Conservation (phyloP, 2,329 filamentous ascomycete species). For the Colletotrichum abscissum region DNA sequence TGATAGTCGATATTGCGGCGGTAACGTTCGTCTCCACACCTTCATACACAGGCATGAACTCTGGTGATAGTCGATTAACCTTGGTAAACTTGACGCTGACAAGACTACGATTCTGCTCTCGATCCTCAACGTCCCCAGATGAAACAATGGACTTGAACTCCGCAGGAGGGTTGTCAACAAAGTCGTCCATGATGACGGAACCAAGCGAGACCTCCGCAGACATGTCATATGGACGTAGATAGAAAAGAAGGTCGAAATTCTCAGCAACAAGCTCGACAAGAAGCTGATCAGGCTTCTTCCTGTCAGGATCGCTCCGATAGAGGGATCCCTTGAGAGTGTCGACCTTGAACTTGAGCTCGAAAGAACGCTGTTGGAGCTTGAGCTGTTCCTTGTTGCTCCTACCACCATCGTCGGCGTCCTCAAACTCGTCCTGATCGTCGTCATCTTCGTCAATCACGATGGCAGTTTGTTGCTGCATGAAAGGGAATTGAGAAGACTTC, state of each 20-base stretch:
- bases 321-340: conserved; percentile 94
- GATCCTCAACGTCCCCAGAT: conserved; percentile 78
- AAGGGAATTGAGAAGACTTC: conserved; percentile 79
- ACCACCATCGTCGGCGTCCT: conserved; percentile 72
- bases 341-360: conserved; percentile 97
- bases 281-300: conserved; percentile 79
- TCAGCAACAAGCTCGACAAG: conserved; percentile 93
- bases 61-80: conserved; percentile 90
- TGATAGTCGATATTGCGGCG: conserved; percentile 93
- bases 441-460: conserved; percentile 84
- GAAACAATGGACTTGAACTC: conserved; percentile 99
- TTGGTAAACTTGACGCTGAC: conserved; percentile 90
- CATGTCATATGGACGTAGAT: conserved; percentile 91
- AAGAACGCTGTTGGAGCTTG: conserved; percentile 87
- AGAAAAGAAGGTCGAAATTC: conserved; percentile 87
- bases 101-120: conserved; percentile 81
- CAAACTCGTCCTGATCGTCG: conserved; percentile 73
- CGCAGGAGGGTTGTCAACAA: conserved; percentile 87
- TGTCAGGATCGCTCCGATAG: conserved; percentile 85
- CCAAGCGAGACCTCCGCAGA: conserved; percentile 89
- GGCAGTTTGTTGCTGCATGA: conserved; percentile 77
- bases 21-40: conserved; percentile 95
- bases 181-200: conserved; percentile 90
- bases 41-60: conserved; percentile 92
- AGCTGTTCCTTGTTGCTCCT: conserved; percentile 63